phyloP scores from a whole-genome alignment of 805 yeast species.

The Schizosaccharomyces osmophilus region DNA sequence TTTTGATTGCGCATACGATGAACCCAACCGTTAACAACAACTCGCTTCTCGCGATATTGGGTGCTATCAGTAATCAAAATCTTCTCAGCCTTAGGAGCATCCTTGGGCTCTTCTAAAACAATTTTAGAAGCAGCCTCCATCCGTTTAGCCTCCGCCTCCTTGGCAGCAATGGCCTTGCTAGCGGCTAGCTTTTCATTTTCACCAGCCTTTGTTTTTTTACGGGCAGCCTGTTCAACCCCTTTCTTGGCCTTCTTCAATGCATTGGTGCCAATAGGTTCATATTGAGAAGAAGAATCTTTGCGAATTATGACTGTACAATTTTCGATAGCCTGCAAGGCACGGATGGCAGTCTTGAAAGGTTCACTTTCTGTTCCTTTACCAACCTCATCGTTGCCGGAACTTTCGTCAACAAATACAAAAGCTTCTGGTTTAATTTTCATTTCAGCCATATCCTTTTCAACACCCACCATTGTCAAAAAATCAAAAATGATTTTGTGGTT shows the following conservation, averaged over 20 bases:
- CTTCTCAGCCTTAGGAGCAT: slow-evolving; percentile 43
- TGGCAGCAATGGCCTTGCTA: slow-evolving; percentile 26
- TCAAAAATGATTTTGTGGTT: background rate
- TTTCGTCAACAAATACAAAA: slow-evolving; percentile 43
- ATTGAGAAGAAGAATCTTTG: slow-evolving; percentile 38
- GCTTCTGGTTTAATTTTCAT: background rate
- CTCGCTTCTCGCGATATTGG: slow-evolving; percentile 39
- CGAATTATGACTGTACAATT: slow-evolving; percentile 21
- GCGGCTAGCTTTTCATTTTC: slow-evolving; percentile 24
- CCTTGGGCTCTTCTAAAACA: slow-evolving; percentile 43
- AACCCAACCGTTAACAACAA: slow-evolving; percentile 76
- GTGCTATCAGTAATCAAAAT: slow-evolving; percentile 38
- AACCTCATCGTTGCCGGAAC: slow-evolving; percentile 38
- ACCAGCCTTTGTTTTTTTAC: slow-evolving; percentile 47
- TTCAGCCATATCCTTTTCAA: background rate
- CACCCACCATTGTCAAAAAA: background rate
- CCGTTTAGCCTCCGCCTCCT: slow-evolving; percentile 48
- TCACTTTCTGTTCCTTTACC: slow-evolving; percentile 32
- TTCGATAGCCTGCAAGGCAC: slow-evolving; percentile 32
- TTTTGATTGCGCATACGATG: slow-evolving; percentile 86
- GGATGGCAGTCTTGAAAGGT: slow-evolving; percentile 70
- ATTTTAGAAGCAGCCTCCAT: slow-evolving; percentile 62
- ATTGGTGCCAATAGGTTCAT: slow-evolving; percentile 59
- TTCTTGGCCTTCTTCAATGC: slow-evolving; percentile 91
- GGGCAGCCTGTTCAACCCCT: slow-evolving; percentile 77